Evolutionary conservation across 306 rosid species (phyloP).

Genomic region (Cicer yamashitae): DNA sequence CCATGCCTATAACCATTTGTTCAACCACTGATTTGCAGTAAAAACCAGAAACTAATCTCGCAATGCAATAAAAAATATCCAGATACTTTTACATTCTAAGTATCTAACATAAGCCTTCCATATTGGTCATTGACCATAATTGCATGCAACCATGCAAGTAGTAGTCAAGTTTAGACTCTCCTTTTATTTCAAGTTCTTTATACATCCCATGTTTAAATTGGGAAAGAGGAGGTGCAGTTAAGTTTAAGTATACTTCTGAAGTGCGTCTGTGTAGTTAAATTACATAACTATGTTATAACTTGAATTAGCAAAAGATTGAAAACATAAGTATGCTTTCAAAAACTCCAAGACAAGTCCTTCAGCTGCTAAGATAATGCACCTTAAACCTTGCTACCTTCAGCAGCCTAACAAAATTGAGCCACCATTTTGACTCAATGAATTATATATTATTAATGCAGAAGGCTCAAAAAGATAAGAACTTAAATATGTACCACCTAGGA

Average conservation of each 20-base stretch:
- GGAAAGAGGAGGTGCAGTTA: conserved; percentile 46
- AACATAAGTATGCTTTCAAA: conserved; percentile 40
- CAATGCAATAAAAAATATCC: conserved; percentile 26
- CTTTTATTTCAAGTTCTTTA: conserved; percentile 40
- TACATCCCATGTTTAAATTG: conserved; percentile 35
- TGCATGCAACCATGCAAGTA: background rate
- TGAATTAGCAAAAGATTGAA: conserved; percentile 42
- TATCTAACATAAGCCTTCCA: conserved; percentile 31
- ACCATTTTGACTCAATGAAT: conserved; percentile 26
- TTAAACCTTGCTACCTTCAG: conserved; percentile 44
- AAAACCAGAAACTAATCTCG: conserved; percentile 29
- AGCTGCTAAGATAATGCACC: conserved; percentile 41
- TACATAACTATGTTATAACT: conserved; percentile 30
- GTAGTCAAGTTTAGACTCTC: conserved; percentile 41
- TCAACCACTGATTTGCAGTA: conserved; percentile 1
- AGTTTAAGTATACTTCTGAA: conserved; percentile 38
- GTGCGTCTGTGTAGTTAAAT: conserved; percentile 45
- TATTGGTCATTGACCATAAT: conserved; percentile 37
- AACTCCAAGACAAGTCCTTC: conserved; percentile 38
- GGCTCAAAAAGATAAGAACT: conserved; percentile 16
- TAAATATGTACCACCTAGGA: conserved; percentile 53
- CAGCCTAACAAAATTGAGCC: conserved; percentile 36
- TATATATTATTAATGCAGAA: conserved; percentile 26
- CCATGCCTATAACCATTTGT: conserved; percentile 26
- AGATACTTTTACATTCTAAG: conserved; percentile 43